These are phyloP conservation scores for Gastrodia elata DNA, from an alignment of 106 monocot species.

Conservation along the genomic window DNA sequence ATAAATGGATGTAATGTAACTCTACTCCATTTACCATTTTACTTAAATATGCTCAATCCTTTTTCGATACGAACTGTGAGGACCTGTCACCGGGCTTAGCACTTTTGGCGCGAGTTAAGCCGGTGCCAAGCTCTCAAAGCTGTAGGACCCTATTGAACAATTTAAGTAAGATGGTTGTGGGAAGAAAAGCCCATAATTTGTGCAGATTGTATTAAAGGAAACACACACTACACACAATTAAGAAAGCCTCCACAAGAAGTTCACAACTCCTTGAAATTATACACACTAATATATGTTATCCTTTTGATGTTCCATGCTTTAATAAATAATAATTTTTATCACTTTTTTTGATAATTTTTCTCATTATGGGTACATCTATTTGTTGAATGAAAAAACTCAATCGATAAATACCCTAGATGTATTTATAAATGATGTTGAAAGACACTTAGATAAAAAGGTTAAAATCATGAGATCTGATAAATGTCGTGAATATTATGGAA, in stretches of 20 bases:
- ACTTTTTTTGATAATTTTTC: slow-evolving; percentile 11
- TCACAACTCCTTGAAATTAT: slow-evolving; percentile 3
- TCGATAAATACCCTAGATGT: neutral
- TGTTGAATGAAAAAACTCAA: slow-evolving; percentile 10
- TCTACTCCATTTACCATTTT: no score
- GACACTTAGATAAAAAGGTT: slow-evolving; percentile 7
- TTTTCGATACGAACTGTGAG: no score
- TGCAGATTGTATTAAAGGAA: slow-evolving; percentile 22
- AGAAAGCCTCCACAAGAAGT: slow-evolving; percentile 19
- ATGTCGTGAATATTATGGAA: slow-evolving; percentile 9
- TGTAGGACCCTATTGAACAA: no score
- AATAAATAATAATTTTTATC: neutral
- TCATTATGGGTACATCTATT: slow-evolving; percentile 1
- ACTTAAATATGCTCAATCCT: no score
- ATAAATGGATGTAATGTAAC: no score
- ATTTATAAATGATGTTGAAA: slow-evolving; percentile 13
- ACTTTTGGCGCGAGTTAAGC: no score
- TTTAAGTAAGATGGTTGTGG: no score
- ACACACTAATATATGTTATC: neutral
- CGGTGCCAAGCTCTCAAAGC: no score
- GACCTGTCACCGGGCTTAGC: no score
- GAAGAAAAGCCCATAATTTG: no score
- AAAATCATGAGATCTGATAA: neutral
- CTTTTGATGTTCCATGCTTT: neutral
- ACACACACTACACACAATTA: slow-evolving; percentile 8